phyloP scores from a whole-genome alignment of 2,329 filamentous ascomycete genomes.

The Camillea tinctor region DNA sequence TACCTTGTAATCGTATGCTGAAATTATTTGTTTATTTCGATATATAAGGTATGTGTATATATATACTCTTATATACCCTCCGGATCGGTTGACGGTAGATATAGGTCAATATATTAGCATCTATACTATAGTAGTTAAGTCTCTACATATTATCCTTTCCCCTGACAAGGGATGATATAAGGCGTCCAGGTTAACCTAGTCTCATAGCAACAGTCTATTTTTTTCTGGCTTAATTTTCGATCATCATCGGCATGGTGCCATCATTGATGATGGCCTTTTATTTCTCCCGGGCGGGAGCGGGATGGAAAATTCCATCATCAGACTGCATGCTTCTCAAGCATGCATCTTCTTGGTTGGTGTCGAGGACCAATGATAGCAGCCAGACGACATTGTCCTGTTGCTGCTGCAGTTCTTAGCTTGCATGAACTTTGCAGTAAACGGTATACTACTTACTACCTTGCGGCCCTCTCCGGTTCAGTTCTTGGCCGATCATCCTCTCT shows the following conservation, averaged over 20 bases:
- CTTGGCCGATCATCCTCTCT: too few species aligned
- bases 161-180: too few species aligned
- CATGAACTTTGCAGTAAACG: background rate
- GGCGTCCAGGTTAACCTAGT: background rate
- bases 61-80: too few species aligned
- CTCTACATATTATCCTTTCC: too few species aligned
- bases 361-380: background rate
- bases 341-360: background rate
- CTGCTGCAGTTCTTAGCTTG: background rate
- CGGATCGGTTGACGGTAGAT: too few species aligned
- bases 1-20: too few species aligned
- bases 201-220: background rate
- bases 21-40: too few species aligned
- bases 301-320: background rate
- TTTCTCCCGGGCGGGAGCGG: background rate
- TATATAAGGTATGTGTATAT: too few species aligned
- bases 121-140: too few species aligned
- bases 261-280: background rate
- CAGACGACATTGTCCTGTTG: background rate
- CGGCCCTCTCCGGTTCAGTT: background rate
- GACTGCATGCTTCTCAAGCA: background rate
- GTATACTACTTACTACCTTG: background rate
- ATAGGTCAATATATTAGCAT: too few species aligned
- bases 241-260: background rate
- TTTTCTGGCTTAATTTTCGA: too few species aligned